A percentile compares a stretch with the other conserved stretches of the same genome.
phyloP scores from a whole-genome alignment of 164 flowering plant species.

The Cinnamomum micranthum region DNA sequence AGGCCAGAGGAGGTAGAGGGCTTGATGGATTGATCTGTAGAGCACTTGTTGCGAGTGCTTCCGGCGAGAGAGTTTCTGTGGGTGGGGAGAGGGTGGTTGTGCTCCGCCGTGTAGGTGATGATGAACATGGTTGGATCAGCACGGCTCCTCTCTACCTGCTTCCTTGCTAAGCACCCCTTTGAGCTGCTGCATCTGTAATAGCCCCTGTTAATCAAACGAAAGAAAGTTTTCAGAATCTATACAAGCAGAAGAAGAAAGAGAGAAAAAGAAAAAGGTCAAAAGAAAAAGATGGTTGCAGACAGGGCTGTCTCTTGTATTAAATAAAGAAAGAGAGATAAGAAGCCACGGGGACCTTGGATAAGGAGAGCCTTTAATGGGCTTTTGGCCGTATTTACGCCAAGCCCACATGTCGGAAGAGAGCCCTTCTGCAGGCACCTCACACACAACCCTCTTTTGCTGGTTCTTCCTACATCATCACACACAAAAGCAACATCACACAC shows the following conservation, averaged over 20 bases:
- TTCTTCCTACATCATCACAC: constrained; percentile 55
- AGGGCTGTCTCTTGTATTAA: too few relatives aligned
- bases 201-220: constrained; percentile 46
- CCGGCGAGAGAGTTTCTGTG: constrained; percentile 97
- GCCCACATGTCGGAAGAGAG: constrained; percentile 87
- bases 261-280: not conserved
- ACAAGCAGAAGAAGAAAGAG: not conserved
- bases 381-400: constrained; percentile 96
- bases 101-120: constrained; percentile 89
- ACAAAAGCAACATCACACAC: constrained; percentile 3
- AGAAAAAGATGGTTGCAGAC: not conserved
- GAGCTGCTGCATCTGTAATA: constrained; percentile 96
- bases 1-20: constrained; percentile 6
- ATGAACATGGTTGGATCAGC: constrained; percentile 88
- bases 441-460: constrained; percentile 61
- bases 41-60: constrained; percentile 65
- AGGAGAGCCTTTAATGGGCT: constrained; percentile 98
- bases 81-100: constrained; percentile 92
- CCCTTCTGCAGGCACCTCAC: constrained; percentile 79
- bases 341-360: constrained; percentile 60
- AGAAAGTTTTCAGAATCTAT: not conserved
- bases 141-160: constrained; percentile 91
- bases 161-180: constrained; percentile 91
- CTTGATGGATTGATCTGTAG: constrained; percentile 1
- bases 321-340: not conserved